Conservation (phyloP, 441 rosid genomes). For the Jatropha multifida region DNA sequence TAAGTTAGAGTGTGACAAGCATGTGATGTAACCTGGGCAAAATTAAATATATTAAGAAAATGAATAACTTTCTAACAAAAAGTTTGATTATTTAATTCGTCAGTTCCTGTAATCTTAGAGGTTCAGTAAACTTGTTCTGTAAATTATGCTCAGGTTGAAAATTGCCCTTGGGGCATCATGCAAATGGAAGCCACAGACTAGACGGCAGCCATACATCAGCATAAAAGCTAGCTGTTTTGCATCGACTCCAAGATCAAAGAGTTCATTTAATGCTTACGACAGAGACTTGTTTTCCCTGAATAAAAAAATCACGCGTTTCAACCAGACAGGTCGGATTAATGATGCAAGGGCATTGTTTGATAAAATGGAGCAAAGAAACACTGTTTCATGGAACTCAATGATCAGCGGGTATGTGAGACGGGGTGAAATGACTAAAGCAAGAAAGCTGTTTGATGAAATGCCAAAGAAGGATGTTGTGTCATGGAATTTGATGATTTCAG, state of each 20-base stretch:
- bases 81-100: background rate
- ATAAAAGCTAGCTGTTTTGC: conserved; percentile 2
- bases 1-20: too few relatives aligned
- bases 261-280: conserved; percentile 5
- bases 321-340: conserved; percentile 36
- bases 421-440: conserved; percentile 46
- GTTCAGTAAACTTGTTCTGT: background rate
- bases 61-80: too few relatives aligned
- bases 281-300: conserved; percentile 34
- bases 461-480: too few relatives aligned
- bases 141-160: background rate
- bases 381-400: conserved; percentile 64
- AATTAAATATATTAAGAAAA: too few relatives aligned
- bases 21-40: too few relatives aligned
- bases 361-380: conserved; percentile 32
- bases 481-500: conserved; percentile 46
- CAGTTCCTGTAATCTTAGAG: too few relatives aligned
- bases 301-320: conserved; percentile 42
- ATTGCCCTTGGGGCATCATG: background rate
- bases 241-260: conserved; percentile 1
- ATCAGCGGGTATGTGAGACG: conserved; percentile 49
- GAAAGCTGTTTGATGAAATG: too few relatives aligned
- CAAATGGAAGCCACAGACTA: background rate
- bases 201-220: background rate
- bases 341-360: conserved; percentile 59